These are phyloP conservation scores for Wickerhamiella musiphila DNA, from an alignment of 805 yeast species.

Conservation along the genomic window DNA sequence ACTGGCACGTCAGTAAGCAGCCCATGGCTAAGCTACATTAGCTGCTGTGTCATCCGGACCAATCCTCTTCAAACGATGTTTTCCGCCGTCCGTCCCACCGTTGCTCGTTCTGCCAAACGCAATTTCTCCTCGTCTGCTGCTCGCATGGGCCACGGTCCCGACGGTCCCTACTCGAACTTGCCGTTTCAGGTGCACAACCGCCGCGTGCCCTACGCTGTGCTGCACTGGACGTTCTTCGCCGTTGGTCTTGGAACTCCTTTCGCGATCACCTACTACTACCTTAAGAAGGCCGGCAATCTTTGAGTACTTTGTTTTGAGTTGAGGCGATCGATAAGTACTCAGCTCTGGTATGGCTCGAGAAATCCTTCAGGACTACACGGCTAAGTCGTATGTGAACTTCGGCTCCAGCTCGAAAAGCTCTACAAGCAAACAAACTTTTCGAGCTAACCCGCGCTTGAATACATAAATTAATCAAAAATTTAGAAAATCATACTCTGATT, in stretches of 20 bases:
- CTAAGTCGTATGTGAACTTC: no score
- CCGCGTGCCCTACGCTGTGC: conserved; percentile 70
- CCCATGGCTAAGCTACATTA: not conserved
- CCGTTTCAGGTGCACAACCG: conserved; percentile 93
- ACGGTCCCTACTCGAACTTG: conserved; percentile 78
- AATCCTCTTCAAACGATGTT: conserved; percentile 1
- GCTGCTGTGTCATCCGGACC: not conserved
- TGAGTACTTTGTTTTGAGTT: no score
- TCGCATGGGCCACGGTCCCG: conserved; percentile 35
- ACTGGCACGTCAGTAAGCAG: not conserved
- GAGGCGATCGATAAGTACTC: no score
- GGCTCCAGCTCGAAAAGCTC: no score
- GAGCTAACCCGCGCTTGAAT: no score
- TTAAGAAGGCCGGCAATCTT: conserved; percentile 63
- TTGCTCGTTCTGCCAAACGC: conserved; percentile 7
- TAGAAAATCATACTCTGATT: no score
- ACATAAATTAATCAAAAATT: no score
- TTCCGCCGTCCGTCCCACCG: conserved; percentile 4
- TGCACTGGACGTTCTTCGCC: conserved; percentile 61
- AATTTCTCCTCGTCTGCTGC: conserved; percentile 14
- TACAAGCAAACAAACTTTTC: no score
- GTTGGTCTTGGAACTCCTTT: conserved; percentile 63
- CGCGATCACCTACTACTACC: conserved; percentile 59
- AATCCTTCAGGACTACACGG: no score
- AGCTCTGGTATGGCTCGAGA: not conserved